Percentiles rank a stretch among this genome's conserved stretches.
Conservation (phyloP, 177 flowering plant genomes). For the Vitis hybrid region DNA sequence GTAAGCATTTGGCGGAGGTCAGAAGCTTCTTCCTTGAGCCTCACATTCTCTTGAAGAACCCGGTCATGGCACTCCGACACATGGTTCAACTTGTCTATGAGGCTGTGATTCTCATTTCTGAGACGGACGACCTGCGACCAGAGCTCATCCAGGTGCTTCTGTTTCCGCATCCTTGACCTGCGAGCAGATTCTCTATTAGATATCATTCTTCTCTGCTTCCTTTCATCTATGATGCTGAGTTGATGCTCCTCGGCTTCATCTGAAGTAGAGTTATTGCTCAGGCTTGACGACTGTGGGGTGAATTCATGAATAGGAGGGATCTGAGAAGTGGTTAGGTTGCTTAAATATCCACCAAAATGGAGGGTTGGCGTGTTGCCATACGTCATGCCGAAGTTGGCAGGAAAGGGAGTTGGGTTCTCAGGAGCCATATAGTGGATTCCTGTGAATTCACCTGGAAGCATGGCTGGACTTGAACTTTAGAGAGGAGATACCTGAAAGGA, state of each 20-base stretch:
- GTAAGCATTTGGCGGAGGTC: slow-evolving; percentile 57
- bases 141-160: slow-evolving; percentile 78
- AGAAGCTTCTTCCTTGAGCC: slow-evolving; percentile 59
- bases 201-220: slow-evolving; percentile 75
- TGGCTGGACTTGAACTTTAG: slow-evolving; percentile 16
- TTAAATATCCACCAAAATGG: slow-evolving; percentile 28
- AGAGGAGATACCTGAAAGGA: background rate
- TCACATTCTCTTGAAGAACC: slow-evolving; percentile 55
- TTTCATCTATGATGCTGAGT: slow-evolving; percentile 53
- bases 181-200: slow-evolving; percentile 88
- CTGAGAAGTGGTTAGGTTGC: slow-evolving; percentile 22
- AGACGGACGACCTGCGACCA: slow-evolving; percentile 74
- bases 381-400: slow-evolving; percentile 24
- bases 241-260: slow-evolving; percentile 68
- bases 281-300: slow-evolving; percentile 28
- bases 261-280: slow-evolving; percentile 59
- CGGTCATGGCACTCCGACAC: slow-evolving; percentile 48
- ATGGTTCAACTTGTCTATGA: slow-evolving; percentile 57
- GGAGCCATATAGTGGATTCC: slow-evolving; percentile 34
- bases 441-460: slow-evolving; percentile 46
- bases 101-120: slow-evolving; percentile 52
- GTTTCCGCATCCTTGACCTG: slow-evolving; percentile 81
- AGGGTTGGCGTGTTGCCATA: slow-evolving; percentile 30
- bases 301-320: slow-evolving; percentile 31
- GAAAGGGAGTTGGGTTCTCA: slow-evolving; percentile 25